These are phyloP conservation scores for Termitomyces sp. DNA, from an alignment of 768 basidiomycete species.

Conservation along the genomic window DNA sequence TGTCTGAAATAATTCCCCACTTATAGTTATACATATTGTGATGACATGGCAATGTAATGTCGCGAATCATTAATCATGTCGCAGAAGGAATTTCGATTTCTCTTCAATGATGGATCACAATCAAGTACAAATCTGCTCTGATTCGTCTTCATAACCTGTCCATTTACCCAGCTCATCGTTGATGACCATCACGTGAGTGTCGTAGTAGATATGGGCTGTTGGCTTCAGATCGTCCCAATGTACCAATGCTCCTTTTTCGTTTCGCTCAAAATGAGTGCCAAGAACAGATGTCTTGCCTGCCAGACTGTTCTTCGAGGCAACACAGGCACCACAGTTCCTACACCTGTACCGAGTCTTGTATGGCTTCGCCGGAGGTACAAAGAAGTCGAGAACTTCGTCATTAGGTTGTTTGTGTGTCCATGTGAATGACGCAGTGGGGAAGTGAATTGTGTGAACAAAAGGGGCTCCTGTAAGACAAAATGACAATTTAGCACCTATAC, in stretches of 20 bases:
- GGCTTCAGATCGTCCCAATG: conserved; percentile 54
- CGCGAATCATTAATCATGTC: background rate
- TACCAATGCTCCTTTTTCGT: conserved; percentile 42
- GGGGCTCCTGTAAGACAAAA: conserved; percentile 38
- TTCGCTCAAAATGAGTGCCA: conserved; percentile 51
- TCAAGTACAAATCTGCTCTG: conserved; percentile 25
- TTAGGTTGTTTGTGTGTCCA: conserved; percentile 45
- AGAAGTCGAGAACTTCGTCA: conserved; percentile 36
- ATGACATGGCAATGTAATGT: background rate
- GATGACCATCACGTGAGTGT: conserved; percentile 52
- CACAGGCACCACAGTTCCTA: conserved; percentile 49
- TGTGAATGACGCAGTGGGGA: conserved; percentile 39
- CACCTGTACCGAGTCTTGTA: conserved; percentile 63
- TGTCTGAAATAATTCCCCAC: background rate
- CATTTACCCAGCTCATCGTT: conserved; percentile 56
- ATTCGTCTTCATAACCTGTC: conserved; percentile 56
- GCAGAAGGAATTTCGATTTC: background rate
- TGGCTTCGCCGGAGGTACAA: conserved; percentile 41
- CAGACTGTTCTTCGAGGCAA: conserved; percentile 49
- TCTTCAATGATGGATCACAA: background rate
- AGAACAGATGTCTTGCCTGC: conserved; percentile 49
- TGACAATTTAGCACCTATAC: background rate
- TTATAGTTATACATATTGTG: too few relatives aligned
- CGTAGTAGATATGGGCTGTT: conserved; percentile 64
- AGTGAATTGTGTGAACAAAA: conserved; percentile 60